Base-by-base conservation (phyloP, 2,329 filamentous ascomycete genomes). In the Trichophaea hybrida region DNA sequence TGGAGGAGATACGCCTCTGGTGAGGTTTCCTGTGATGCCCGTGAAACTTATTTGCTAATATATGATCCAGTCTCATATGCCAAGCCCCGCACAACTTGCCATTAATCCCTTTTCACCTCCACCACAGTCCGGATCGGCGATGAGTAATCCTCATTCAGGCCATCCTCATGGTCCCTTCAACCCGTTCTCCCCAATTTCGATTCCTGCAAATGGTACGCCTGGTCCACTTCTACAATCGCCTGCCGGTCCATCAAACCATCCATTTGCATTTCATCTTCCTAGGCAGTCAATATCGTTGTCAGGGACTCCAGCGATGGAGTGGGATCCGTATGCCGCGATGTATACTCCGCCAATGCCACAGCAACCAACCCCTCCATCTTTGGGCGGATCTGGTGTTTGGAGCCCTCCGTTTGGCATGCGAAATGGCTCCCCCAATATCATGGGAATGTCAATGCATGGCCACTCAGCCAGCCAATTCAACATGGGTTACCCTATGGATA, bases 61-160 rank as follows among this genome's bases (percentile, higher is more conserved):
- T 57, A 60, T 46, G 57, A 56, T 49, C 53, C 64, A 61, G 63
- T 64, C 55, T 56, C 59, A 59, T 85, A 86, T 4, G 79, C 83
- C 5, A 75, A 91, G 55, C 82, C 88, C 4, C 89, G 91, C 69
- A 94, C 90, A 24, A 89, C 91, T 77, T 61, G 72, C 70, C 34
- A 70, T 70, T 33, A 69, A 71, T 58, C 68, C 61, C 8, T 69
- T 68, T 57, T 66, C 67, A 13, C 67, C 68, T 15, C 67, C 67
- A 6, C 61, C 65, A 8, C 65, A 64, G 53, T 54, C 62, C 8
- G 49, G 55, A 10, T 66, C 66, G 31, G 66, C 66, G 34, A 63
- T 65, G 59, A 59, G 63, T 15, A 66, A 63, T 53, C 61, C 63
- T 33, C 58, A 66, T 58, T 15, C n/a, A 59, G 59, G 8, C 51